Evolutionary conservation across 495 filamentous ascomycete species (phyloP).

Genomic region (Massariosphaeria phaeospora): DNA sequence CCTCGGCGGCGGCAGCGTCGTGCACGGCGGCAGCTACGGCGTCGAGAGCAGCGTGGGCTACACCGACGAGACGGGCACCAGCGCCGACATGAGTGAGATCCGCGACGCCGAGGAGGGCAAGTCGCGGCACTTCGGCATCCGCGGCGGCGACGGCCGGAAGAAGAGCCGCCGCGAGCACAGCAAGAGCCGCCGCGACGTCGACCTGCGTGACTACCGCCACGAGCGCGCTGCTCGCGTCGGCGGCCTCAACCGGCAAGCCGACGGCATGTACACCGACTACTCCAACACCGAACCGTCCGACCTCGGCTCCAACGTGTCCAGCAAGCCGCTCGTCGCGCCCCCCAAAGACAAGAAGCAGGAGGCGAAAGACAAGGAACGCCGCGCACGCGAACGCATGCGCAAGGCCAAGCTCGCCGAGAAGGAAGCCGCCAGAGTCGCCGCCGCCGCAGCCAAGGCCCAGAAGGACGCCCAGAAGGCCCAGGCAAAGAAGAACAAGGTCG

Average conservation of each 20-base stretch:
- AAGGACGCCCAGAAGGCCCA: conserved; percentile 30
- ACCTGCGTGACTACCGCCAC: conserved; percentile 72
- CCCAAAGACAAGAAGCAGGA: conserved; percentile 24
- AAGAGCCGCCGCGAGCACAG: conserved; percentile 16
- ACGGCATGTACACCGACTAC: conserved; percentile 66
- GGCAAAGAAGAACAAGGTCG: conserved; percentile 25
- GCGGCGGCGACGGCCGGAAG: conserved; percentile 22
- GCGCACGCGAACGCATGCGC: conserved; percentile 30
- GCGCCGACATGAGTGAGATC: conserved; percentile 27
- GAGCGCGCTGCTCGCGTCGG: conserved; percentile 82
- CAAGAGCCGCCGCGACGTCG: conserved; percentile 51
- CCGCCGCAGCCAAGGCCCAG: conserved; percentile 30
- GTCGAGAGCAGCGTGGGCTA: conserved; percentile 34
- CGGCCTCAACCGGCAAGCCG: conserved; percentile 71
- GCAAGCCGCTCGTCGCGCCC: conserved; percentile 25
- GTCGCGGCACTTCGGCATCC: conserved; percentile 17
- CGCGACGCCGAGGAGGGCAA: conserved; percentile 24
- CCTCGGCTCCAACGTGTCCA: conserved; percentile 46
- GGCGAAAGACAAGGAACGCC: conserved; percentile 30
- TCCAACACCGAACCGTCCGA: conserved; percentile 53
- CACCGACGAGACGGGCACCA: conserved; percentile 46
- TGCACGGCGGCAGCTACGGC: conserved; percentile 40
- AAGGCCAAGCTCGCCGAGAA: conserved; percentile 32
- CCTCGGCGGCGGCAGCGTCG: conserved; percentile 72
- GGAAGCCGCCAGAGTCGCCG: conserved; percentile 26